Evolutionary conservation across 2,329 filamentous ascomycete species (phyloP), one percentile per base, ranked within the genome.

Genomic region (Beauveria scarabaeidicola): DNA sequence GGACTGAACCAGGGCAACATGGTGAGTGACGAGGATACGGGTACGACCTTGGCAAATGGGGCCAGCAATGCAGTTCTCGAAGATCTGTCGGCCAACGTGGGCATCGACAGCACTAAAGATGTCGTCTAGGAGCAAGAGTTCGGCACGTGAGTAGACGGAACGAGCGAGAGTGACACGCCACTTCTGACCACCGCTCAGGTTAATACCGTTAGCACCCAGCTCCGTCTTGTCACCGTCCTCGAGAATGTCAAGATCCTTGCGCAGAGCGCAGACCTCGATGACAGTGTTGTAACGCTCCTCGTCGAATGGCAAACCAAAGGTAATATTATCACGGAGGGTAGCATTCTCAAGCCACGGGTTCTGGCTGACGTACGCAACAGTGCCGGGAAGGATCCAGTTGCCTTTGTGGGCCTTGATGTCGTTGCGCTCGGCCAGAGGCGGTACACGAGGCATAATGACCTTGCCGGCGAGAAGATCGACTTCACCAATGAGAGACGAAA

Each of bases 271-370:
- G 2, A 86, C 88, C 40, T 84, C 79, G 8, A 92, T 71, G 0
- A 90, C 89, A 65, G 85, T 83, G 1, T 78, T 74, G 68, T 93
- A 94, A 43, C 90, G 82, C n/a, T 79, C 75, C 60, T 85, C 75
- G 58, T 91, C 82, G 32, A 80, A 81, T 0, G 89, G 89, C 2
- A 92, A 75, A 0, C 89, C 89, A 63, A 93, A 94, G 0, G 90
- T 71, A 54, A 94, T 88, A 65, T 94, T 95, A 48, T 91, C 85
- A 59, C 81, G 84, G 62, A 95, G 85, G 6, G 84, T 88, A 1
- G 87, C 88, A 65, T 92, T 93, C 68, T 93, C 89, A 52, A 94
- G 89, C 90, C 89, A 94, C 0, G 90, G 89, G 8, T 88, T 90
- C 68, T 92, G 89, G 1, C 87, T 83, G 38, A 92, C 87, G 65